Percentiles rank a stretch among this genome's conserved stretches.
phyloP scores from a whole-genome alignment of 2,329 filamentous ascomycete species.

The Phialocephala sp. region DNA sequence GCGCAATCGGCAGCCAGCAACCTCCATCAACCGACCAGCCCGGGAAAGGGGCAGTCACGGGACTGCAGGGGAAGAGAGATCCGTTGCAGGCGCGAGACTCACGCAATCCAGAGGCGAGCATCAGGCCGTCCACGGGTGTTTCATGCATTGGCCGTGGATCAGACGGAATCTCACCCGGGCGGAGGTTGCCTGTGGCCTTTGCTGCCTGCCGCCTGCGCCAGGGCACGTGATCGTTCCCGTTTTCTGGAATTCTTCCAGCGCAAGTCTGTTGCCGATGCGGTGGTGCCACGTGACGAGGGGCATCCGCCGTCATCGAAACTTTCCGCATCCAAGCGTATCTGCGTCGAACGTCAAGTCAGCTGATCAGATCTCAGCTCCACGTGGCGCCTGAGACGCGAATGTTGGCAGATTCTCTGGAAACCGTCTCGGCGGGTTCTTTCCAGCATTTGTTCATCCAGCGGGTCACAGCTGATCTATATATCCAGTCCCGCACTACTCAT shows the following conservation, averaged over 20 bases:
- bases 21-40: background rate
- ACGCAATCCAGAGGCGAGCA: background rate
- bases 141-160: background rate
- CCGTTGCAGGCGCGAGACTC: background rate
- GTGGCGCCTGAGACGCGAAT: background rate
- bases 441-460: background rate
- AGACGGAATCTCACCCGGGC: background rate
- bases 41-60: background rate
- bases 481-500: background rate
- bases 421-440: background rate
- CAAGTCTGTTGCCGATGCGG: background rate
- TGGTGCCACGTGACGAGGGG: background rate
- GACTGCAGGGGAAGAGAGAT: background rate
- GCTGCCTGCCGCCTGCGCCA: background rate
- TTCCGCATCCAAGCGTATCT: slow-evolving; percentile 8
- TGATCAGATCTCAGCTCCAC: background rate
- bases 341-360: background rate
- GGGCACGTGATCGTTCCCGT: background rate
- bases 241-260: background rate
- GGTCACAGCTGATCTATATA: background rate
- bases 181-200: background rate
- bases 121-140: background rate
- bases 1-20: slow-evolving; percentile 7
- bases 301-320: slow-evolving; percentile 10
- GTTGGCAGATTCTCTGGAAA: background rate